Evolutionary conservation across 345 rosid genomes (phyloP), one percentile per base, ranked within the genome.

Genomic region (Eucalyptus cloeziana): DNA sequence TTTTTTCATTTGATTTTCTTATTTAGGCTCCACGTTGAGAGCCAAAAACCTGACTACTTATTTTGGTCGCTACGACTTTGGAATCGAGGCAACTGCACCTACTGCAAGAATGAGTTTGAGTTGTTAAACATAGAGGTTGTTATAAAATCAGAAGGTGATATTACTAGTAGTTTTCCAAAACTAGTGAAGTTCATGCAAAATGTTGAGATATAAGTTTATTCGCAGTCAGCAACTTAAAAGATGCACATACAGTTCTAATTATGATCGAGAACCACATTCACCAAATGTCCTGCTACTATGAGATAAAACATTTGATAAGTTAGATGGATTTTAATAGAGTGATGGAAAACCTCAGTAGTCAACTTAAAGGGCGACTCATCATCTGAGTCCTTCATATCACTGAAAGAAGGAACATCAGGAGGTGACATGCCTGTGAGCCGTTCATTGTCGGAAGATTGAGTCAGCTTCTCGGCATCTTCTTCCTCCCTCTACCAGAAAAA

Each of bases 401-500:
- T 97, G 92, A 98, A 98, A 88, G 96, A 90, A 85, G 99, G 99
- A 91, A 94, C 86, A 60, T 93, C 87, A 51, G 94, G 95, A n/a
- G 98, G 96, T 86, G 96, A 91, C 58, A 80, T 81, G 86, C 89
- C 93, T 79, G 87, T 43, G 88, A 90, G 58, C 31, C 90, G 91
- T 92, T 96, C 96, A 44, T 88, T 90, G 40, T 93, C 93, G 12
- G 93, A 69, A 17, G 25, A 86, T 93, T 94, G 96, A 91, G 95
- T 95, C 50, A 89, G 90, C 86, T 87, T 95, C 71, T 94, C 96
- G 11, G 13, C 90, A 43, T 89, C 95, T 87, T 93, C 95, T 25
- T 95, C 99, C 76, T 95, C 99, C 88, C 97, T 94, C 95, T 97
- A 76, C 99, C 98, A 98, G 91, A 97, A 98, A 92, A 98, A 94